Conservation (phyloP, 1,284 basidiomycete genomes). For the Erythrobasidium hasegawianum region DNA sequence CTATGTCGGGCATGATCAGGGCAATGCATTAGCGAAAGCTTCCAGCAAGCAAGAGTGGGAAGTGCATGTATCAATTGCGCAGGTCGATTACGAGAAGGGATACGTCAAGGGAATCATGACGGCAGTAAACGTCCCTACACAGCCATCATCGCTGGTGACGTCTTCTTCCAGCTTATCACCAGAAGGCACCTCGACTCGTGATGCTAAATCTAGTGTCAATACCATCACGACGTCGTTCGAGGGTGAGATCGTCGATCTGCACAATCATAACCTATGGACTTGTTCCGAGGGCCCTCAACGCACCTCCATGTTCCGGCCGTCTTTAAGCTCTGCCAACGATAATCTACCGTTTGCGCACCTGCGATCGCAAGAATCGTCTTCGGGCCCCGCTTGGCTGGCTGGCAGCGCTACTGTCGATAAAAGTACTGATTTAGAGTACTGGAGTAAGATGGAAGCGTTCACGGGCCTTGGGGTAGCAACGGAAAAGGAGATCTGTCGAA, state of each 20-base stretch:
- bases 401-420: constrained; percentile 15
- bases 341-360: neutral
- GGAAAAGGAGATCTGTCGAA: constrained; percentile 32
- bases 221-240: constrained; percentile 31
- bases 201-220: constrained; percentile 1
- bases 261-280: constrained; percentile 29
- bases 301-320: too few species aligned
- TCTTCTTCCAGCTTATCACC: constrained; percentile 4
- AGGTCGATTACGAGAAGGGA: constrained; percentile 19
- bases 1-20: constrained; percentile 3
- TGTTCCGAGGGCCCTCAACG: neutral
- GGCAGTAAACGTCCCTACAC: constrained; percentile 24
- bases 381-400: constrained; percentile 12
- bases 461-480: constrained; percentile 11
- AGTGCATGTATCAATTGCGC: constrained; percentile 19
- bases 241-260: constrained; percentile 32
- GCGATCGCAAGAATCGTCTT: neutral
- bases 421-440: constrained; percentile 28
- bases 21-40: constrained; percentile 3
- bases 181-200: neutral
- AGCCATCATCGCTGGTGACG: constrained; percentile 7
- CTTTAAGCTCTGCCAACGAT: neutral
- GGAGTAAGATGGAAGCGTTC: constrained; percentile 26
- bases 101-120: constrained; percentile 25
- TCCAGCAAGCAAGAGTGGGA: constrained; percentile 29